Conservation (phyloP, 306 rosid genomes). For the Trifolium repens region DNA sequence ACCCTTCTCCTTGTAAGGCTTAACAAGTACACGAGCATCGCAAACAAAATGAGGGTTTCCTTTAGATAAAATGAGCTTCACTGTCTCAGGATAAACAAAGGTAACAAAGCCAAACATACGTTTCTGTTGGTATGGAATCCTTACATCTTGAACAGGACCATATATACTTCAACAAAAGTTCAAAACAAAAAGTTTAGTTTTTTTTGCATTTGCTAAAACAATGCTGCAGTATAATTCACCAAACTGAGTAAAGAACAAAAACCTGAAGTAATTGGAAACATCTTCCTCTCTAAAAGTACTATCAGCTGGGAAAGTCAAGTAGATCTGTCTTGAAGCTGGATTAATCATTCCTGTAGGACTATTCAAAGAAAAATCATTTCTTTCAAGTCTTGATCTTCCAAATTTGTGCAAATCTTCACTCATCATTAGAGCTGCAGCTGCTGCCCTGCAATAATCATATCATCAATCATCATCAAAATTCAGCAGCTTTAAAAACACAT, state of each 20-base stretch:
- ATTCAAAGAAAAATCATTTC: slow-evolving; percentile 67
- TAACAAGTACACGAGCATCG: slow-evolving; percentile 98
- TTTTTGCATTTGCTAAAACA: slow-evolving; percentile 1
- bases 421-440: slow-evolving; percentile 80
- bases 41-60: slow-evolving; percentile 99
- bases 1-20: slow-evolving; percentile 99
- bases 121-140: slow-evolving; percentile 98
- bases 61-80: slow-evolving; percentile 87
- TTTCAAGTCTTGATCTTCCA: slow-evolving; percentile 71
- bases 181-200: not conserved
- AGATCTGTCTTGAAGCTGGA: slow-evolving; percentile 95
- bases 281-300: slow-evolving; percentile 98
- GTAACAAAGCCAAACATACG: slow-evolving; percentile 98
- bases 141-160: slow-evolving; percentile 98
- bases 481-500: not conserved
- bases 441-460: slow-evolving; percentile 56
- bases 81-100: slow-evolving; percentile 87
- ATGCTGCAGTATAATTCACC: not conserved
- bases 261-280: slow-evolving; percentile 97
- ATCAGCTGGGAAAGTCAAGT: slow-evolving; percentile 97
- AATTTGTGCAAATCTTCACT: slow-evolving; percentile 84
- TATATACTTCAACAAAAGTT: slow-evolving; percentile 60
- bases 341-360: slow-evolving; percentile 67
- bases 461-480: not conserved
- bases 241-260: not conserved